Evolutionary conservation across 2,329 filamentous ascomycete genomes (phyloP).

Genomic region (Apiospora kogelbergensis): DNA sequence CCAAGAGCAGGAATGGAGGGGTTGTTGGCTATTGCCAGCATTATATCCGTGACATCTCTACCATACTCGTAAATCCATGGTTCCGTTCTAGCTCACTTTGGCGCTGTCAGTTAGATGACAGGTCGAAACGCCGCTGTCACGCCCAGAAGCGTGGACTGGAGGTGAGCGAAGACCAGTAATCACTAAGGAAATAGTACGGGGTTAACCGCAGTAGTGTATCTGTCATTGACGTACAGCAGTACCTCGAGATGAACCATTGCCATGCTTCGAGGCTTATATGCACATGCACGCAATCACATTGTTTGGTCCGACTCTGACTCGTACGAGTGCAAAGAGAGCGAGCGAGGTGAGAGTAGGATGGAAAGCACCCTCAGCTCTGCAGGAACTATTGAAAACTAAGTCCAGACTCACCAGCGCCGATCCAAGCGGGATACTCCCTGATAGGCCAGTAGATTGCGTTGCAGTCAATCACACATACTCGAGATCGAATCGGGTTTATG

Average conservation of each 20-base stretch:
- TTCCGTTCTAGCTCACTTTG: neutral
- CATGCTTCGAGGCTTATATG: no score
- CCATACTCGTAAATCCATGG: neutral
- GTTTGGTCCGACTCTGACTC: neutral
- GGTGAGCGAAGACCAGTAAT: neutral
- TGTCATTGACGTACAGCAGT: no score
- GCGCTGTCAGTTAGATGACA: neutral
- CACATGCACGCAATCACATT: no score
- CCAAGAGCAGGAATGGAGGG: neutral
- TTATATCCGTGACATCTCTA: neutral
- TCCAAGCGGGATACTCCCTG: neutral
- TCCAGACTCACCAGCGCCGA: neutral
- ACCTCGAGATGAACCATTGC: no score
- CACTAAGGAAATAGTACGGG: neutral
- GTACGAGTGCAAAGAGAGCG: neutral
- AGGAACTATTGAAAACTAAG: neutral
- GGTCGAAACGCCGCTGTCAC: neutral
- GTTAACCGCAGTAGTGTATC: no score
- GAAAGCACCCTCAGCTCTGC: neutral
- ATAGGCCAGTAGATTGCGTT: no score
- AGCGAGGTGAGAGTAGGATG: neutral
- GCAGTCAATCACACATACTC: no score
- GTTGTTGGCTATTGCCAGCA: neutral
- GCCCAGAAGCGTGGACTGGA: neutral
- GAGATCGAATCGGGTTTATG: neutral